Percentiles rank a stretch among this genome's conserved stretches.
These are phyloP conservation scores for Omphalea diandra DNA, from an alignment of 441 rosid species.

Conservation along the genomic window DNA sequence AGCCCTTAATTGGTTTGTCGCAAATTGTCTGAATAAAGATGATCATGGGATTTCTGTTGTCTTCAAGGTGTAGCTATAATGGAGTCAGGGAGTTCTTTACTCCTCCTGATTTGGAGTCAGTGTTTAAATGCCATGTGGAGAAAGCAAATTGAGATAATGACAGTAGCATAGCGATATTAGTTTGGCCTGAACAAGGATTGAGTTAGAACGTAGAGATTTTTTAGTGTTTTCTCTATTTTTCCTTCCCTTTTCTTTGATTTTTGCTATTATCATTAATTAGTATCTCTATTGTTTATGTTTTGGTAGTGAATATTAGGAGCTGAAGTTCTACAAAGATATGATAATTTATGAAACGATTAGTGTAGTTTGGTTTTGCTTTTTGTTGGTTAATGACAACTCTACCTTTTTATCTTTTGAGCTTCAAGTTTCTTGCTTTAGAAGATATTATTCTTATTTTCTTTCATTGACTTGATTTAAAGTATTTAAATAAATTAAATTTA, in stretches of 20 bases:
- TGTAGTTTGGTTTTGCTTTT: conserved; percentile 17
- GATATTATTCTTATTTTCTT: background rate
- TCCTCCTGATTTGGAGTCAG: conserved; percentile 79
- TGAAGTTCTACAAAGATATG: conserved; percentile 41
- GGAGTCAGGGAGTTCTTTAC: conserved; percentile 71
- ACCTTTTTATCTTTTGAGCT: background rate
- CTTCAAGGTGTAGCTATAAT: conserved; percentile 45
- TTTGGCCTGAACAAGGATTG: conserved; percentile 1
- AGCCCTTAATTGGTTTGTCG: too few relatives aligned
- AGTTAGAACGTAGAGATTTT: conserved; percentile 13
- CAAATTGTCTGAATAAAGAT: too few relatives aligned
- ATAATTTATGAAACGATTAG: conserved; percentile 33
- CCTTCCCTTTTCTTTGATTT: background rate
- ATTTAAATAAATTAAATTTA: too few relatives aligned
- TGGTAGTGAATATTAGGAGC: conserved; percentile 26
- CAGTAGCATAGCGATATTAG: conserved; percentile 4
- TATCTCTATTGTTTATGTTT: conserved; percentile 7
- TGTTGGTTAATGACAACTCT: conserved; percentile 7
- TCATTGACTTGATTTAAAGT: too few relatives aligned
- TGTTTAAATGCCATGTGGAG: conserved; percentile 65
- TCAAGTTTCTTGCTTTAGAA: conserved; percentile 14
- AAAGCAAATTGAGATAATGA: conserved; percentile 44
- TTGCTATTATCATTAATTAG: background rate
- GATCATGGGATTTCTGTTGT: too few relatives aligned
- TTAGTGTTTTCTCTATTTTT: conserved; percentile 10